Evolutionary conservation across 345 rosid genomes (phyloP).

Genomic region (Acer negundo): DNA sequence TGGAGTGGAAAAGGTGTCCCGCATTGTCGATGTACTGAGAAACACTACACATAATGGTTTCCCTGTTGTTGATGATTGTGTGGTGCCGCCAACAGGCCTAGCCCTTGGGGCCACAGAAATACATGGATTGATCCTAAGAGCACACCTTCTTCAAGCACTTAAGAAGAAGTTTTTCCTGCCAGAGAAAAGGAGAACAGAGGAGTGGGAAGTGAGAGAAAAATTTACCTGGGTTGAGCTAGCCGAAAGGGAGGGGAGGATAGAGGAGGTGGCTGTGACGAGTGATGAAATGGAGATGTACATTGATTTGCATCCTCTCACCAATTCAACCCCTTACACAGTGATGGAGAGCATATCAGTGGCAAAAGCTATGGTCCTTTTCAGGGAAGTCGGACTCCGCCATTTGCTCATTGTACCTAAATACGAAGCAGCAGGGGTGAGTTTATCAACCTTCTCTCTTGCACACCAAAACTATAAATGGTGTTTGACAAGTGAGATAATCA

Average conservation of each 20-base stretch:
- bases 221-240: slow-evolving; percentile 82
- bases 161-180: slow-evolving; percentile 82
- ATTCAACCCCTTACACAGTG: slow-evolving; percentile 87
- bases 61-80: slow-evolving; percentile 61
- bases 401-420: slow-evolving; percentile 75
- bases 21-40: slow-evolving; percentile 71
- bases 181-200: slow-evolving; percentile 79
- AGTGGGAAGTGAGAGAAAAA: slow-evolving; percentile 78
- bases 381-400: slow-evolving; percentile 82
- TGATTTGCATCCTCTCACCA: slow-evolving; percentile 87
- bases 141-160: slow-evolving; percentile 66
- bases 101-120: slow-evolving; percentile 45
- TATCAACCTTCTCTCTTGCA: neutral
- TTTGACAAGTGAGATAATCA: neutral
- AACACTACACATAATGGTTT: slow-evolving; percentile 80
- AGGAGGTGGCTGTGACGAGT: slow-evolving; percentile 62
- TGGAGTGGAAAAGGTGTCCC: slow-evolving; percentile 78
- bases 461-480: neutral
- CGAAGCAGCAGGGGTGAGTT: slow-evolving; percentile 73
- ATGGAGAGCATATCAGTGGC: slow-evolving; percentile 88
- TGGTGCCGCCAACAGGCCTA: slow-evolving; percentile 44
- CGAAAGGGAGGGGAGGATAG: slow-evolving; percentile 65
- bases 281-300: slow-evolving; percentile 88
- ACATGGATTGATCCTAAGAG: slow-evolving; percentile 82
- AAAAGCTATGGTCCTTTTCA: slow-evolving; percentile 84